Conservation (phyloP, 139 green algal species). For the Chlamydomonas sp. region DNA sequence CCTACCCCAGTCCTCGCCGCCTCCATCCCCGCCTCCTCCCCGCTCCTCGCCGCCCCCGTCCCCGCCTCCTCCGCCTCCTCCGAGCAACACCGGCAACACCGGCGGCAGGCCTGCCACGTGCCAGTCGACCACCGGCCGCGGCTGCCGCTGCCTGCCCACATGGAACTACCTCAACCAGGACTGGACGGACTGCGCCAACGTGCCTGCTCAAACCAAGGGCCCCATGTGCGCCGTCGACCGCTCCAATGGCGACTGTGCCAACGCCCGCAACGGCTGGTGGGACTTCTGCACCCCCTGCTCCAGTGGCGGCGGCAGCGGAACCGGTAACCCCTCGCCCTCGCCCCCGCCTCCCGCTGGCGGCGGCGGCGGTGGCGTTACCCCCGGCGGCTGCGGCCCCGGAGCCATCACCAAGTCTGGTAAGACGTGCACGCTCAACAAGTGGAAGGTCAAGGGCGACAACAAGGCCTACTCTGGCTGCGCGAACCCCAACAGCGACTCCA, state of each 20-base stretch:
- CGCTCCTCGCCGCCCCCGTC: neutral
- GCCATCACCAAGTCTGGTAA: neutral
- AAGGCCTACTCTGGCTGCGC: neutral
- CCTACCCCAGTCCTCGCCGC: neutral
- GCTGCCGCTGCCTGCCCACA: neutral
- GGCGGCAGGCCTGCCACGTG: neutral
- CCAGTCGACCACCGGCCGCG: neutral
- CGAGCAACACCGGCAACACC: neutral
- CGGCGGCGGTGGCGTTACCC: no score
- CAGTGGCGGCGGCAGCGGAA: neutral
- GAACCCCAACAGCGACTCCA: slow-evolving; percentile 8
- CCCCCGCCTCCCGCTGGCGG: neutral
- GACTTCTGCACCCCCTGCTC: neutral
- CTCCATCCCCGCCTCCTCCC: neutral
- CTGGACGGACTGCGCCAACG: neutral
- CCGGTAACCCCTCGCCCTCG: neutral
- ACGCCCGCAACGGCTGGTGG: neutral
- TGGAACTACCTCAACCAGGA: neutral
- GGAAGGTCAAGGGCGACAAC: neutral
- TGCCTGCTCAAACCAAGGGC: neutral
- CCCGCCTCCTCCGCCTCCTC: neutral
- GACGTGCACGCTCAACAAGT: neutral
- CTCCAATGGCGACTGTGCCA: neutral
- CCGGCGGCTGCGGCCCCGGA: neutral
- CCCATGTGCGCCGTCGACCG: neutral